Conservation (phyloP, 345 rosid genomes). For the Linum usitatissimum region DNA sequence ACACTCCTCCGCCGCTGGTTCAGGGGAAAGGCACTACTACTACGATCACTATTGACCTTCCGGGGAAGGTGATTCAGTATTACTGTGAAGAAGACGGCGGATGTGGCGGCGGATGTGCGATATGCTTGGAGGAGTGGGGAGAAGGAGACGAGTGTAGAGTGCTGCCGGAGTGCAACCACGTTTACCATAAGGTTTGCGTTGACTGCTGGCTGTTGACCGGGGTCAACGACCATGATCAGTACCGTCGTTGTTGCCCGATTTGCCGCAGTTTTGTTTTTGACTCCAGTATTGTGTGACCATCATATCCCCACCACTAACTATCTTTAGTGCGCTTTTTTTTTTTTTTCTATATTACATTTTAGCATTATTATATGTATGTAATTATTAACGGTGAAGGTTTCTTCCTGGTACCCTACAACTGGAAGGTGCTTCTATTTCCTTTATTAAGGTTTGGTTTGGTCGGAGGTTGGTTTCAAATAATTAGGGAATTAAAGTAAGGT, state of each 20-base stretch:
- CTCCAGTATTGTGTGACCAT: too few relatives aligned
- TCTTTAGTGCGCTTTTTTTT: too few relatives aligned
- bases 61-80: background rate
- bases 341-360: too few relatives aligned
- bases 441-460: too few relatives aligned
- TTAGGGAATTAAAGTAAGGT: too few relatives aligned
- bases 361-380: too few relatives aligned
- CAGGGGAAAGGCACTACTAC: background rate
- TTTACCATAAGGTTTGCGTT: constrained; percentile 1
- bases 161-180: background rate
- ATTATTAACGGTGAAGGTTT: background rate
- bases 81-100: background rate
- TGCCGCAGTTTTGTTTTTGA: constrained; percentile 5
- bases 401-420: too few relatives aligned
- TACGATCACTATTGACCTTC: background rate
- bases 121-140: constrained; percentile 10
- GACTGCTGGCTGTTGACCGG: constrained; percentile 2
- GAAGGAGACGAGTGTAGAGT: constrained; percentile 8
- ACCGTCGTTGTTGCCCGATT: constrained; percentile 1
- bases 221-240: background rate
- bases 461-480: too few relatives aligned
- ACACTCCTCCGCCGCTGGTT: background rate
- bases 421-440: too few relatives aligned
- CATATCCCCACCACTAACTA: too few relatives aligned
- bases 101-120: background rate